phyloP scores from a whole-genome alignment of 73 alveolate genomes.

The Loxodes magnus region DNA sequence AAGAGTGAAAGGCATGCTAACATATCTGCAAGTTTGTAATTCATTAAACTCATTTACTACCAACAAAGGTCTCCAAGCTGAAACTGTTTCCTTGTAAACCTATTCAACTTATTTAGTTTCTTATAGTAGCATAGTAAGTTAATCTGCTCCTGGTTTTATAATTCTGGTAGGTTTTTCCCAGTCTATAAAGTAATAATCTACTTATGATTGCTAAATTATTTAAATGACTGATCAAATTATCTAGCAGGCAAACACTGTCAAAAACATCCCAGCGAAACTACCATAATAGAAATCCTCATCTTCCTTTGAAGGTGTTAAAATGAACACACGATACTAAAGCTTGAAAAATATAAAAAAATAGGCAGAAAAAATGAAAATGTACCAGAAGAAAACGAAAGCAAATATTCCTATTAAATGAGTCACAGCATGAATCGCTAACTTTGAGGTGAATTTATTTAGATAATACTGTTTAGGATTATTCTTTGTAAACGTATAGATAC shows the following conservation, averaged over 20 bases:
- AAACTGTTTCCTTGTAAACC: conserved; percentile 15
- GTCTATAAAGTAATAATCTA: conserved; percentile 78
- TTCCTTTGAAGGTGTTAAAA: conserved; percentile 52
- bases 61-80: conserved; percentile 89
- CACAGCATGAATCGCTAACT: conserved; percentile 32
- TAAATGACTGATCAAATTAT: conserved; percentile 42
- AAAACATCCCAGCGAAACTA: conserved; percentile 67
- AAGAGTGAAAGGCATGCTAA: conserved; percentile 52
- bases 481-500: conserved; percentile 61
- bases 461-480: conserved; percentile 44
- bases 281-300: conserved; percentile 27
- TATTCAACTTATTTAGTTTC: conserved; percentile 2
- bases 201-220: conserved; percentile 45
- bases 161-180: conserved; percentile 79
- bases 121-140: conserved; percentile 15
- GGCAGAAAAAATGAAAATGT: conserved; percentile 59
- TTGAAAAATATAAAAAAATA: conserved; percentile 82
- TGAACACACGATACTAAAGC: conserved; percentile 59
- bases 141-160: conserved; percentile 19
- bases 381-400: conserved; percentile 75
- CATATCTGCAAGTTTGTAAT: conserved; percentile 49
- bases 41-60: conserved; percentile 87
- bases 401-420: conserved; percentile 40
- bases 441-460: conserved; percentile 23
- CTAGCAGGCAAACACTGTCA: conserved; percentile 44